Evolutionary conservation across 352 stramenopile species (phyloP).

Genomic region (Globisporangium cederbergense): DNA sequence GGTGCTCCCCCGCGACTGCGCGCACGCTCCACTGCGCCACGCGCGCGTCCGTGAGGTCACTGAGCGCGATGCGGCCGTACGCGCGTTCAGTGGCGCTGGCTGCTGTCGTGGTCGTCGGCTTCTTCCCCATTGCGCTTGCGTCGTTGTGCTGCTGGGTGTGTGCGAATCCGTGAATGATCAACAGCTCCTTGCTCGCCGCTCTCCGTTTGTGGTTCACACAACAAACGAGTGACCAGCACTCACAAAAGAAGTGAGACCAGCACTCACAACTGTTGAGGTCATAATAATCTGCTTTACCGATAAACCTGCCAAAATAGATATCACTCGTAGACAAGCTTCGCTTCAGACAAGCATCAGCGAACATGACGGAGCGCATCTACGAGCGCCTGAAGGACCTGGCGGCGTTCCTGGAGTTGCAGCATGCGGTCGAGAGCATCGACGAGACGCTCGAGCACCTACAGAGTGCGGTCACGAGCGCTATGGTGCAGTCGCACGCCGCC

Average conservation of each 20-base stretch:
- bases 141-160: neutral
- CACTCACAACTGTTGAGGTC: neutral
- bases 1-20: conserved; percentile 49
- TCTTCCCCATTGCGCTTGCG: conserved; percentile 12
- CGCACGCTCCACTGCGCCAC: conserved; percentile 55
- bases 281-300: too few relatives aligned
- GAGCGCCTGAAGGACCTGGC: conserved; percentile 60
- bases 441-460: conserved; percentile 59
- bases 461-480: conserved; percentile 35
- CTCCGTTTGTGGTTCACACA: neutral
- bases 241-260: neutral
- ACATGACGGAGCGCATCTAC: conserved; percentile 38
- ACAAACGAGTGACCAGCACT: neutral
- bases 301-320: too few relatives aligned
- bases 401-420: conserved; percentile 52
- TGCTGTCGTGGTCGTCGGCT: conserved; percentile 4
- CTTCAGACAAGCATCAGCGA: too few relatives aligned
- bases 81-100: conserved; percentile 27
- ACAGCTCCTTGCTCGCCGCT: neutral
- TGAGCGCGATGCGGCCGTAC: conserved; percentile 62
- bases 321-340: too few relatives aligned
- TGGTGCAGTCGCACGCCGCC: conserved; percentile 50
- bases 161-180: conserved; percentile 5
- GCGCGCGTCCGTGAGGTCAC: conserved; percentile 46
- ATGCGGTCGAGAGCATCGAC: conserved; percentile 62